These are phyloP conservation scores for Tanacetum coccineum DNA, from an alignment of 129 eudicot genomes.

Conservation along the genomic window DNA sequence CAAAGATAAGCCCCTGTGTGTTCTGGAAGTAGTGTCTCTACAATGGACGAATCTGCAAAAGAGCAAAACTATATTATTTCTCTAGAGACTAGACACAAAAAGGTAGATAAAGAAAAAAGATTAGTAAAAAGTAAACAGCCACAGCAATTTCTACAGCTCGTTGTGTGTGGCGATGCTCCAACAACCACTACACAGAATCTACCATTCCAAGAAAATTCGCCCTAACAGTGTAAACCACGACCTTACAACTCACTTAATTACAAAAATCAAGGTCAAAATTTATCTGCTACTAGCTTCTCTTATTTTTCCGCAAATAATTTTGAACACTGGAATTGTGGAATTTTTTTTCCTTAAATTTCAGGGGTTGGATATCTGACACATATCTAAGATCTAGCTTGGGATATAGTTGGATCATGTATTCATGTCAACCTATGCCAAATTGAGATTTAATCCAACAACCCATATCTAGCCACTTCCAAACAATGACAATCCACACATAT, in stretches of 20 bases:
- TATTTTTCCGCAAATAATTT: not conserved
- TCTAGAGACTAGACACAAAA: too few species aligned
- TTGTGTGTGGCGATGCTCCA: not conserved
- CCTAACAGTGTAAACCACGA: not conserved
- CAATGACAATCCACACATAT: not conserved
- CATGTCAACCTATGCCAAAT: not conserved
- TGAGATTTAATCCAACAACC: not conserved
- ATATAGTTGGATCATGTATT: not conserved
- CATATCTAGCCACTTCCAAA: not conserved
- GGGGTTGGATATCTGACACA: too few species aligned
- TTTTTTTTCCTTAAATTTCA: too few species aligned
- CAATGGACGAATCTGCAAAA: too few species aligned
- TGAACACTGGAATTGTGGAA: not conserved
- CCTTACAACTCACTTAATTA: not conserved
- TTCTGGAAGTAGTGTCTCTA: too few species aligned
- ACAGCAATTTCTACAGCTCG: too few species aligned
- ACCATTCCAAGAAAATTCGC: not conserved
- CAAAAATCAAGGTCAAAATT: not conserved
- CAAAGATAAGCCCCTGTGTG: conserved; percentile 41
- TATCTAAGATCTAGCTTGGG: too few species aligned
- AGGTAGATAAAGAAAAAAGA: too few species aligned
- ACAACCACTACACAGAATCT: not conserved
- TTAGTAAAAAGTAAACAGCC: too few species aligned
- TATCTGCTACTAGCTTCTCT: not conserved
- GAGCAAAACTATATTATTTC: too few species aligned